A percentile compares a stretch with the other conserved stretches of the same genome.
Evolutionary conservation across 192 early-diverging fungal species (phyloP).

Genomic region (Mortierella claussenii): DNA sequence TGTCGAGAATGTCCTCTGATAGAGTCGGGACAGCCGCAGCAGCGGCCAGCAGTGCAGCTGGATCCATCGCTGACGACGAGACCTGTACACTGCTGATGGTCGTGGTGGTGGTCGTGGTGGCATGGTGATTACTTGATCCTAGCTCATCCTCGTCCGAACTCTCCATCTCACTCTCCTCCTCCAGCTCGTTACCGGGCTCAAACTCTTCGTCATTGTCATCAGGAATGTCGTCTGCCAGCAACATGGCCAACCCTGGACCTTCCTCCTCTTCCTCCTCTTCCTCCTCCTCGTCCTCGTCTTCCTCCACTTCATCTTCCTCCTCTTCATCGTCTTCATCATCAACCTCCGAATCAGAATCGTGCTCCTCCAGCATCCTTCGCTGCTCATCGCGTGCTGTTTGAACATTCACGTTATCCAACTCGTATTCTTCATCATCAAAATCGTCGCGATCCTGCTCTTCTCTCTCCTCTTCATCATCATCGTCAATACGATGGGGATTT

Average conservation of each 20-base stretch:
- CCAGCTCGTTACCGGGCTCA: conserved; percentile 30
- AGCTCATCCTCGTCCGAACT: conserved; percentile 48
- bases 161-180: conserved; percentile 50
- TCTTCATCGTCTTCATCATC: conserved; percentile 33
- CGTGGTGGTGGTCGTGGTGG: background rate
- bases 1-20: background rate
- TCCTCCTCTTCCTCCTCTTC: conserved; percentile 32
- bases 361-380: background rate
- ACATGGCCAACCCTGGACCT: conserved; percentile 35
- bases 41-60: background rate
- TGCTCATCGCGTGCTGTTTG: too few relatives aligned
- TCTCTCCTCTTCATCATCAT: conserved; percentile 37
- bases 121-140: conserved; percentile 8
- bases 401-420: background rate
- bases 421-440: conserved; percentile 17
- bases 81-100: background rate
- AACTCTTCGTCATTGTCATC: conserved; percentile 50
- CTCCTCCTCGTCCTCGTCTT: conserved; percentile 16
- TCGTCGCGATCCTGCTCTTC: conserved; percentile 37
- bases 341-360: conserved; percentile 18
- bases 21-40: background rate
- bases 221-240: conserved; percentile 33
- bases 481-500: conserved; percentile 7
- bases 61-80: background rate
- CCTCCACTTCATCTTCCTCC: conserved; percentile 35